A percentile compares a stretch with the other conserved stretches of the same genome.
Conservation (phyloP, 2,329 filamentous ascomycete species). For the Diaporthe vexans region DNA sequence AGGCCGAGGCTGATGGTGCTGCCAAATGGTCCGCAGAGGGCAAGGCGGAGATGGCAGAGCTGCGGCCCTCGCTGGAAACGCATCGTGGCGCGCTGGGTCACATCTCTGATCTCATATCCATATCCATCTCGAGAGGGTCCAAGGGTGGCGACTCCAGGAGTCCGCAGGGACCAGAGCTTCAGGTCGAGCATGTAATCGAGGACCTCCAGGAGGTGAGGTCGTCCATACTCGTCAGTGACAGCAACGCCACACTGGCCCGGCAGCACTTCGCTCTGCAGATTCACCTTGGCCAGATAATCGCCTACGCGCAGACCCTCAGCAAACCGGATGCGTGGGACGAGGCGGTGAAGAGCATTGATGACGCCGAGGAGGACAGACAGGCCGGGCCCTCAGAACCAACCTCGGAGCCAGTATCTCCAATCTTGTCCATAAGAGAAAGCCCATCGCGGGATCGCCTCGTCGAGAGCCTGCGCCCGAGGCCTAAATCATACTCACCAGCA, state of each 20-base stretch:
- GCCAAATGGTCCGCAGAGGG: slow-evolving; percentile 41
- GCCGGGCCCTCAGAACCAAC: not conserved
- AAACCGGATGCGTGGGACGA: slow-evolving; percentile 35
- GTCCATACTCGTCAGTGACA: slow-evolving; percentile 40
- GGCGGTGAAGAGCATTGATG: slow-evolving; percentile 36
- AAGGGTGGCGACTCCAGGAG: slow-evolving; percentile 36
- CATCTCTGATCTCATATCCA: slow-evolving; percentile 41
- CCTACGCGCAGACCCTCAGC: slow-evolving; percentile 33
- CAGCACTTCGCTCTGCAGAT: slow-evolving; percentile 41
- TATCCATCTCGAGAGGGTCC: slow-evolving; percentile 33
- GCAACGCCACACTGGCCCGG: slow-evolving; percentile 39
- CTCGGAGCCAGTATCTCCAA: slow-evolving; percentile 26
- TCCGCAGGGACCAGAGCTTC: slow-evolving; percentile 19
- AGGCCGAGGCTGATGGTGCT: slow-evolving; percentile 27
- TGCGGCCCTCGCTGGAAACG: slow-evolving; percentile 43
- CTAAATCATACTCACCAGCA: slow-evolving; percentile 32
- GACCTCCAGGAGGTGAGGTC: slow-evolving; percentile 38
- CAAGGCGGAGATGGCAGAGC: slow-evolving; percentile 41
- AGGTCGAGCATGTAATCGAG: slow-evolving; percentile 34
- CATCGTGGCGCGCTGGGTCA: slow-evolving; percentile 42
- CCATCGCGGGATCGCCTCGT: not conserved
- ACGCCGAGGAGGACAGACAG: not conserved
- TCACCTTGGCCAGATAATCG: slow-evolving; percentile 40
- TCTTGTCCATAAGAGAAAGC: slow-evolving; percentile 19
- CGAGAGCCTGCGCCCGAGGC: not conserved